Conservation (phyloP, 2,329 filamentous ascomycete genomes). For the Sarocladium strictum region DNA sequence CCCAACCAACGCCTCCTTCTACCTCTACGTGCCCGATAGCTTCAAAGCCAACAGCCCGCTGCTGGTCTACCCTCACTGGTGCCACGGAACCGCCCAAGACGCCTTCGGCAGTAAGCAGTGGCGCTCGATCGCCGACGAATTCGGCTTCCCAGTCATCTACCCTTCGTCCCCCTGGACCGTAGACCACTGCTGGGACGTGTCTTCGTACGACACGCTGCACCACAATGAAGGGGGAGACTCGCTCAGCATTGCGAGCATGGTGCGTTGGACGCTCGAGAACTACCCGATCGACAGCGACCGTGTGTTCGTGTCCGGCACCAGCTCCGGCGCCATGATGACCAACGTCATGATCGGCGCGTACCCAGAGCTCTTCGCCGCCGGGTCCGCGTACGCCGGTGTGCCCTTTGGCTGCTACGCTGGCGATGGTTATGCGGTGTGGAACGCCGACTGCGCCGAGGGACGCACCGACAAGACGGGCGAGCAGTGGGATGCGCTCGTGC, state of each 20-base stretch:
- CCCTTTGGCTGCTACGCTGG: constrained; percentile 44
- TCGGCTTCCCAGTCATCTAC: constrained; percentile 47
- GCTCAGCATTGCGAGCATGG: constrained; percentile 48
- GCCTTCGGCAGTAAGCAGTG: constrained; percentile 47
- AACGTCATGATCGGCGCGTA: constrained; percentile 45
- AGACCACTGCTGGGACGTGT: constrained; percentile 54
- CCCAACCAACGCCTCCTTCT: constrained; percentile 45
- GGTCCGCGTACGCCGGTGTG: constrained; percentile 37
- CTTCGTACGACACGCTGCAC: constrained; percentile 38
- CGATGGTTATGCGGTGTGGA: constrained; percentile 39
- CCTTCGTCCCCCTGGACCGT: constrained; percentile 30
- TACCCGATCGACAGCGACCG: constrained; percentile 39
- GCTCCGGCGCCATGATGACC: constrained; percentile 52
- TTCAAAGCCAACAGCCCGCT: constrained; percentile 37
- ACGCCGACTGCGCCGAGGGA: constrained; percentile 40
- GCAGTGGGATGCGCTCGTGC: constrained; percentile 32
- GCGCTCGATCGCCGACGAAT: constrained; percentile 42
- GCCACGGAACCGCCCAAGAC: constrained; percentile 44
- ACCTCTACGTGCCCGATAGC: constrained; percentile 41
- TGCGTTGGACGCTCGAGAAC: constrained; percentile 39
- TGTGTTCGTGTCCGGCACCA: constrained; percentile 46
- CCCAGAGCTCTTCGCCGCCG: constrained; percentile 46
- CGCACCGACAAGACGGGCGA: constrained; percentile 30
- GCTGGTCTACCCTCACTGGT: constrained; percentile 52
- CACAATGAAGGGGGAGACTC: constrained; percentile 46